Percentiles rank a stretch among this genome's conserved stretches.
phyloP scores from a whole-genome alignment of 345 rosid genomes.

The Clarkia xantiana region DNA sequence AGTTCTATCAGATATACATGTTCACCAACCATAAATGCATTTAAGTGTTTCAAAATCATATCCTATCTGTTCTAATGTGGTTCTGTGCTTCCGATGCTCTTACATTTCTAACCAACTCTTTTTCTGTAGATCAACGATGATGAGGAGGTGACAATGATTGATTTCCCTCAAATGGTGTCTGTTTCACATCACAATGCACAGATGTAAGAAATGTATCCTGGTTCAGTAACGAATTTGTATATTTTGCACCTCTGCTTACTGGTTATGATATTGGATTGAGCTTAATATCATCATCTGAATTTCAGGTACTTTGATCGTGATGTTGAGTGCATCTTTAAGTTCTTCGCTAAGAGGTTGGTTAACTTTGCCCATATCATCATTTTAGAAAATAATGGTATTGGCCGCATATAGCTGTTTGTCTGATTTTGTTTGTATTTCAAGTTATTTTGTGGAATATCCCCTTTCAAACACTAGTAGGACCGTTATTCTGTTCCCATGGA shows the following conservation, averaged over 20 bases:
- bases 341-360: constrained; percentile 63
- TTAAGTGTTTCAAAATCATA: too few relatives aligned
- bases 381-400: too few relatives aligned
- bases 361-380: not conserved
- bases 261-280: not conserved
- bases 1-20: too few relatives aligned
- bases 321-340: constrained; percentile 72
- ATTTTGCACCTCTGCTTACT: constrained; percentile 7
- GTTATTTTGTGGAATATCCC: too few relatives aligned
- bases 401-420: too few relatives aligned
- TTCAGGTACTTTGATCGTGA: constrained; percentile 87
- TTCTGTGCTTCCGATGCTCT: too few relatives aligned
- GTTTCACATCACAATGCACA: constrained; percentile 92
- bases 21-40: too few relatives aligned
- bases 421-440: too few relatives aligned
- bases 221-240: constrained; percentile 2
- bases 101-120: not conserved
- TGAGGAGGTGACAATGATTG: constrained; percentile 76
- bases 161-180: constrained; percentile 98
- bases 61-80: too few relatives aligned
- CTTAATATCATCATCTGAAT: constrained; percentile 1
- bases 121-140: constrained; percentile 67
- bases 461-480: too few relatives aligned
- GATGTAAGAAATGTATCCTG: constrained; percentile 35
- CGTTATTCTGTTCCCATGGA: too few relatives aligned